Evolutionary conservation across 345 rosid species (phyloP), one percentile per base, ranked within the genome.

Genomic region (Heritiera fomes): DNA sequence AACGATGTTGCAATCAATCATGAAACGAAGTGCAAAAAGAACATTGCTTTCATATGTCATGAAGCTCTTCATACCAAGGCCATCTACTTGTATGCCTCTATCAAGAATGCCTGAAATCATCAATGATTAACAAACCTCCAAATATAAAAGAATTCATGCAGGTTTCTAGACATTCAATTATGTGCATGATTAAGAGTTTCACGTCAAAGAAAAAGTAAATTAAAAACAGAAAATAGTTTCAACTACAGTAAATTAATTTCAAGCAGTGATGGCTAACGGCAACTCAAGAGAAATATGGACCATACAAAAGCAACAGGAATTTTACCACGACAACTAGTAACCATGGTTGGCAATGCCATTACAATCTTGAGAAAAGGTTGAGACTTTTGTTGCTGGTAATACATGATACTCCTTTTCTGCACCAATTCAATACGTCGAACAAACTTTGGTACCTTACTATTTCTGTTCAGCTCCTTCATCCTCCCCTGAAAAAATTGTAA

Each of bases 11-110:
- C 95, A 84, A 77, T 94, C 98, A 78, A 94, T 89, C 99, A 96
- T 94, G 89, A 94, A 96, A 79, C 99, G 98, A 38, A 96, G 97
- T 56, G 93, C 93, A 69, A 94, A 96, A 61, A 92, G 92, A 69
- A 96, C 88, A 85, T 94, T 92, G 95, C 98, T 96, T 86, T 96
- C 99, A 60, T 86, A 96, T 77, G 98, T 96, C 88, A 90, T 83
- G 85, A 96, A 96, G 89, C 93, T 89, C 91, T 84, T 94, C 87
- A 81, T 88, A 79, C 99, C 99, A 71, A 96, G 80, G 76, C 98
- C 97, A 76, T 96, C 98, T 82, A 96, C 85, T 69, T 91, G 99
- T 83, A 96, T 89, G 79, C 99, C 99, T 81, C 87, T 90, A 84
- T 96, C 97, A 86, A 96, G 98, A 80, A 96, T 91, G 47, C 97